Percentiles rank a stretch among this genome's conserved stretches.
Evolutionary conservation across 495 filamentous ascomycete genomes (phyloP).

Genomic region (Antarctomyces pellizariae): DNA sequence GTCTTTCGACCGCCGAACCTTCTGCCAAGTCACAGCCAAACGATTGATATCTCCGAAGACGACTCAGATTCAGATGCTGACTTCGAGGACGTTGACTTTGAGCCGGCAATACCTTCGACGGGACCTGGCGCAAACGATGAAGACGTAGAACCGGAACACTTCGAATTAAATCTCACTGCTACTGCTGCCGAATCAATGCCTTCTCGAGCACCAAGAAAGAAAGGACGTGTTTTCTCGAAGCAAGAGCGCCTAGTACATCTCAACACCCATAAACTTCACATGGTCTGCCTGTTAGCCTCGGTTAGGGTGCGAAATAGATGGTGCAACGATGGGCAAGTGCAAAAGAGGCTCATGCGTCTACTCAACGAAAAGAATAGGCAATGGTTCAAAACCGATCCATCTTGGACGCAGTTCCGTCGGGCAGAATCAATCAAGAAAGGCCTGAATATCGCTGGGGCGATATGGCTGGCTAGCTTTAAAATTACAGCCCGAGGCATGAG

Average conservation of each 20-base stretch:
- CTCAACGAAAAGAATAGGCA: constrained; percentile 33
- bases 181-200: constrained; percentile 6
- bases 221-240: too few relatives aligned
- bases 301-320: constrained; percentile 54
- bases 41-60: constrained; percentile 1
- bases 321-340: constrained; percentile 58
- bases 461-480: constrained; percentile 40
- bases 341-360: constrained; percentile 33
- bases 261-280: constrained; percentile 64
- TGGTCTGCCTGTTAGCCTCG: constrained; percentile 61
- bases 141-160: constrained; percentile 15
- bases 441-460: constrained; percentile 38
- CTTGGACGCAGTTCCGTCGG: constrained; percentile 41
- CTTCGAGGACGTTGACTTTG: constrained; percentile 33
- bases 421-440: constrained; percentile 59
- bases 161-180: constrained; percentile 12
- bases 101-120: too few relatives aligned
- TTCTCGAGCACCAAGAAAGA: constrained; percentile 4
- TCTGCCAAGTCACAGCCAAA: constrained; percentile 1
- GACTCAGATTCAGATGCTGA: constrained; percentile 8
- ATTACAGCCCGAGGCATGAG: constrained; percentile 48
- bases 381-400: constrained; percentile 37
- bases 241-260: constrained; percentile 49
- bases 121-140: too few relatives aligned
- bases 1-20: not conserved